Base-by-base conservation (phyloP, 306 rosid genomes). In the Trichosanthes cucumerina region DNA sequence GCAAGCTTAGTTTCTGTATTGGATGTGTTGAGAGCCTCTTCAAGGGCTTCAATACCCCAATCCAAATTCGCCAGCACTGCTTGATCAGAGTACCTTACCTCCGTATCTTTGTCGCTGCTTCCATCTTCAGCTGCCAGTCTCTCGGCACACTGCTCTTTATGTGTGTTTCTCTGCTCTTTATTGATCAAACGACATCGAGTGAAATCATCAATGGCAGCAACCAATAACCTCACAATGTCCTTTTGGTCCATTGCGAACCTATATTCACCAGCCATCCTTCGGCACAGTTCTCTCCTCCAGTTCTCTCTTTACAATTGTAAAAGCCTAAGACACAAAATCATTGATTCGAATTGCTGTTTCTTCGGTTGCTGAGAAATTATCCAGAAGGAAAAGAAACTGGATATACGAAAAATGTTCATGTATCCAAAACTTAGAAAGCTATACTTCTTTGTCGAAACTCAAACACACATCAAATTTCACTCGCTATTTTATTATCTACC, bases 31-130 rank as follows among this genome's bases (percentile, higher is more conserved):
- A 94, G 88, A 50, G 98, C 95, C 87, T 94, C 98, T 85, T 92
- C 96, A 54, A 94, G 92, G 19, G 97, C 96, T 79, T 94, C 98
- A 66, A 94, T 92, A 14, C 95, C 98, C 98, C 98, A 90, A 77
- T 92, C 98, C 70, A 94, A 87, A 81, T 94, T 92, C 31, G 97
- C 97, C 50, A 94, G 62, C 10, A 94, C 96, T 39, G 97, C 97
- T 80, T 94, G 98, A 85, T 94, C 96, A 19, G 98, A 87, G 83
- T 94, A 94, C 31, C 87, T 84, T 39, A 94, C 91, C 79, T 90
- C 95, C 7, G 77, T 77, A 57, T 83, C 96, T 72, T 86, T 90
- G 65, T 84, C 90, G 69, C 69, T 47, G 46, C 85, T 84, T 87
- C 88, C 97, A 83, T 91, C 98, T 84, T 88, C 90, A n/a, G 98